Evolutionary conservation across 2,329 filamentous ascomycete genomes (phyloP), one percentile per base, ranked within the genome.

Genomic region (Fusarium hainanense): DNA sequence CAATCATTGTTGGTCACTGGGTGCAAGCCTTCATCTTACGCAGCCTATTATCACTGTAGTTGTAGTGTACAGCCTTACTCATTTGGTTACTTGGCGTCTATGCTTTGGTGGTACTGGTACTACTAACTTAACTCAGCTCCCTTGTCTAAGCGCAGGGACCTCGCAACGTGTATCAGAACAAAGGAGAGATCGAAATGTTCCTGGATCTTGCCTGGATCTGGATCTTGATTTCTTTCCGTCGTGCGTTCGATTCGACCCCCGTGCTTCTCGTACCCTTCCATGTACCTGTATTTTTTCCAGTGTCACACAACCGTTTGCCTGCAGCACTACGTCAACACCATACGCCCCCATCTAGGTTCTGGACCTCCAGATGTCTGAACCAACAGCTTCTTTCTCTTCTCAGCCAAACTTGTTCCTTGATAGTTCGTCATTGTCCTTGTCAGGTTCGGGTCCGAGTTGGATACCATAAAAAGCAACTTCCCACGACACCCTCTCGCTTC

Each of bases 321-420:
- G 57, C 62, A 66, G 56, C 40, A 55, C 58, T 67, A 30, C 37
- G 32, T 28, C 30, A 68, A 70, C 58, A 63, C 54, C 61, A 51
- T 16, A 44, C 60, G 42, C 42, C 50, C 52, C 48, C 34, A 27
- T 42, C 30, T 54, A 10, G 18, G 34, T 59, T 58, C 32, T 43
- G 21, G 41, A 18, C 20, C 41, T 40, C 41, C 54, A 61, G 30
- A 37, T 42, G 34, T 18, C 42, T 44, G 58, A 21, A 52, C 43
- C 60, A 65, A 52, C 47, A 28, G 13, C 40, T 28, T 52, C 34
- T 37, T 18, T 37, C 10, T n/a, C 18, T 37, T 37, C 18, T 12
- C 18, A 12, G 43, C 37, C 30, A 40, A 43, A n/a, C n/a, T 11
- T 21, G 6, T 41, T 27, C 32, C 13, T 40, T 41, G 34, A 41